Percentiles rank a stretch among this genome's conserved stretches.
Conservation (phyloP, 352 stramenopile species). For the Phytophthora agathidicida region DNA sequence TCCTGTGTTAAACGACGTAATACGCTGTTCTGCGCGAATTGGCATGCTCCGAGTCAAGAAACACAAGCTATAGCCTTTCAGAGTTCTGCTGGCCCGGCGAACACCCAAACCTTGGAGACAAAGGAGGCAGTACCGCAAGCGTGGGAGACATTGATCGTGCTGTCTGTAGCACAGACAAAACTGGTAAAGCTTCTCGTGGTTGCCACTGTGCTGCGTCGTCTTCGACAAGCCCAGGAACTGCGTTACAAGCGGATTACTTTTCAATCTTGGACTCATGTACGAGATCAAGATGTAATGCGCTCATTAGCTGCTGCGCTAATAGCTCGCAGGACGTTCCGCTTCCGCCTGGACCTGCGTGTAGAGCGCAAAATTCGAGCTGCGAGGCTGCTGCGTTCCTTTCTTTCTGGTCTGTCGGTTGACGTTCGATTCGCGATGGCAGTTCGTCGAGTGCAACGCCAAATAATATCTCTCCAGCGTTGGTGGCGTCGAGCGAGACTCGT, state of each 20-base stretch:
- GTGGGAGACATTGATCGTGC: conserved; percentile 45
- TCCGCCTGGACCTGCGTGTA: conserved; percentile 48
- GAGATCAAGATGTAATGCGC: conserved; percentile 31
- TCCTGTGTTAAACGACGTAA: conserved; percentile 36
- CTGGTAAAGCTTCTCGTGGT: conserved; percentile 39
- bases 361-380: conserved; percentile 40
- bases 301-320: conserved; percentile 44
- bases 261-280: conserved; percentile 39
- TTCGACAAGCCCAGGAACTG: conserved; percentile 33
- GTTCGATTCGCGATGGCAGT: conserved; percentile 72
- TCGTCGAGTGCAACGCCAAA: conserved; percentile 56
- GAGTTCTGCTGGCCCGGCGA: no score
- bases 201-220: conserved; percentile 17
- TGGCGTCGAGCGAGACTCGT: conserved; percentile 66
- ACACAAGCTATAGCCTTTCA: neutral
- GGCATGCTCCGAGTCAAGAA: neutral
- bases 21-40: conserved; percentile 32
- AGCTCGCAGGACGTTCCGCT: conserved; percentile 39
- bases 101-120: no score
- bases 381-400: conserved; percentile 45
- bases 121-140: conserved; percentile 22
- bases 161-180: conserved; percentile 48
- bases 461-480: conserved; percentile 65
- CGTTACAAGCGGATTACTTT: conserved; percentile 46
- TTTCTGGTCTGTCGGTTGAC: conserved; percentile 58